Evolutionary conservation across 768 basidiomycete species (phyloP).

Genomic region (Serendipita sp.): DNA sequence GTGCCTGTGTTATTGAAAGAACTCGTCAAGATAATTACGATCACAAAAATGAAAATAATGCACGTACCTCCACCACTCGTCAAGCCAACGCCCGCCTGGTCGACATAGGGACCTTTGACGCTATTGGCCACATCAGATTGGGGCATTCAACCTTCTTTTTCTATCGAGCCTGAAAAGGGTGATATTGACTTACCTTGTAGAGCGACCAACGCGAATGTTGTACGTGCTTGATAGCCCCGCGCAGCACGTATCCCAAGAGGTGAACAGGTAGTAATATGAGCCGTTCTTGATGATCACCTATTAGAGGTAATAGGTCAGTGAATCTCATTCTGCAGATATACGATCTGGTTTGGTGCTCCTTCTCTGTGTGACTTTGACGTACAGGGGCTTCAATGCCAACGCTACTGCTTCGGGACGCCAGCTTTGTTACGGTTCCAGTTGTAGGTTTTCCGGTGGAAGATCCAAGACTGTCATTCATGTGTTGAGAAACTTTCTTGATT

Average conservation of each 20-base stretch:
- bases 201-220: slow-evolving; percentile 41
- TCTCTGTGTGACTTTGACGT: not conserved
- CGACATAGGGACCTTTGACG: slow-evolving; percentile 29
- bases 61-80: slow-evolving; percentile 36
- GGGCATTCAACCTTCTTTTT: not conserved
- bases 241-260: slow-evolving; percentile 40
- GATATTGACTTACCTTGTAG: slow-evolving; percentile 21
- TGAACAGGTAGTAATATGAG: slow-evolving; percentile 37
- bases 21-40: slow-evolving; percentile 17
- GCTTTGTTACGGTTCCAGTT: slow-evolving; percentile 18
- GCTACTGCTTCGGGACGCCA: not conserved
- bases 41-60: slow-evolving; percentile 30
- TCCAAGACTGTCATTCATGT: slow-evolving; percentile 16
- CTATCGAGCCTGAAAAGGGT: not conserved
- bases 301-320: not conserved
- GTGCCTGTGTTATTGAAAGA: not conserved
- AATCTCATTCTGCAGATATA: not conserved
- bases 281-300: slow-evolving; percentile 27
- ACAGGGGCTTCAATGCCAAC: not conserved
- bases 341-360: no score
- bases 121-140: slow-evolving; percentile 15
- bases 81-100: slow-evolving; percentile 28
- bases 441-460: slow-evolving; percentile 28
- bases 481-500: not conserved
- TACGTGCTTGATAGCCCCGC: slow-evolving; percentile 35